phyloP scores from a whole-genome alignment of 1,139 yeast genomes.

The Blastobotrys capitulatus region DNA sequence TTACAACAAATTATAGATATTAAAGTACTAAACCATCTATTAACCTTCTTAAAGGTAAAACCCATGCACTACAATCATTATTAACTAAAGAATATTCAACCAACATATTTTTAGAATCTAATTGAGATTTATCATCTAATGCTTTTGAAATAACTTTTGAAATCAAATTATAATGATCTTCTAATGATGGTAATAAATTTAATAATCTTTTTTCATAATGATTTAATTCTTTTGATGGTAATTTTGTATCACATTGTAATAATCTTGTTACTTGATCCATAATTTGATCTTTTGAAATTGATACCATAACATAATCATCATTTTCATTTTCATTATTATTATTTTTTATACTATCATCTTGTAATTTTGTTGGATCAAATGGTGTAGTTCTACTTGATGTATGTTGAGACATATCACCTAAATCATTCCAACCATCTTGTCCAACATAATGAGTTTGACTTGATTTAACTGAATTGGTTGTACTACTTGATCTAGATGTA shows the following conservation, averaged over 20 bases:
- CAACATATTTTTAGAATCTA: slow-evolving; percentile 31
- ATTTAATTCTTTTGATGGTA: slow-evolving; percentile 36
- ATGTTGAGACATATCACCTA: slow-evolving; percentile 7
- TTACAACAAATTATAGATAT: background rate
- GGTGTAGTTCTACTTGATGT: slow-evolving; percentile 1
- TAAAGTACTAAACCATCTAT: slow-evolving; percentile 1
- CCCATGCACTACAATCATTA: slow-evolving; percentile 23
- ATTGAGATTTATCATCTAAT: slow-evolving; percentile 5
- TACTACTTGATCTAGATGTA: background rate
- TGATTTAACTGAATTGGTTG: slow-evolving; percentile 1
- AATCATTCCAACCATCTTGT: slow-evolving; percentile 11
- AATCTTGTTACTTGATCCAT: slow-evolving; percentile 17
- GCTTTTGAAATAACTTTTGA: slow-evolving; percentile 17
- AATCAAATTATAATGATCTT: slow-evolving; percentile 23
- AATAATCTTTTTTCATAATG: slow-evolving; percentile 38
- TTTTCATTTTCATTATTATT: background rate
- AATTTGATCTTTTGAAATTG: slow-evolving; percentile 22
- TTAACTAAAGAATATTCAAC: slow-evolving; percentile 46
- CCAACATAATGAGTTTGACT: slow-evolving; percentile 9
- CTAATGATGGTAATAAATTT: slow-evolving; percentile 22
- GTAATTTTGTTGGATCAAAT: background rate
- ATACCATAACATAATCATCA: slow-evolving; percentile 6
- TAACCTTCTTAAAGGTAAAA: slow-evolving; percentile 2
- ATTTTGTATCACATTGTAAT: slow-evolving; percentile 18
- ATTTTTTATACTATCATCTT: background rate